A percentile compares a stretch with the other conserved stretches of the same genome.
These are phyloP conservation scores for Aspergillus campestris DNA, from an alignment of 495 filamentous ascomycete genomes.

Conservation along the genomic window DNA sequence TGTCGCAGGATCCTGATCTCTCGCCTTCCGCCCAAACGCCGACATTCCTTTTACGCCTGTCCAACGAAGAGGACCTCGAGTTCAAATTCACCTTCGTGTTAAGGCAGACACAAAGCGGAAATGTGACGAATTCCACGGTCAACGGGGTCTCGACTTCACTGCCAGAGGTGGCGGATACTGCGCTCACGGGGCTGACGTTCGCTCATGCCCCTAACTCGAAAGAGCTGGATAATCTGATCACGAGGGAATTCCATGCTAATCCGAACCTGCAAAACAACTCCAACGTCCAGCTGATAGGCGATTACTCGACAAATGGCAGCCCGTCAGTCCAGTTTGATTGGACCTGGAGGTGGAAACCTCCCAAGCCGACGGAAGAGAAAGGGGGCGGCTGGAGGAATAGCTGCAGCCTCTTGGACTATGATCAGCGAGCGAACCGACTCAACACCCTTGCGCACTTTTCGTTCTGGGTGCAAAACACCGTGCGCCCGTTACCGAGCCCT, in stretches of 20 bases:
- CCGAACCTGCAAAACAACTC: constrained; percentile 96
- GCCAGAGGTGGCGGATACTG: constrained; percentile 53
- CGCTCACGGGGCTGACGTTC: constrained; percentile 84
- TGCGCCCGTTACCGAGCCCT: constrained; percentile 26
- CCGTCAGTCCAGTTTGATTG: constrained; percentile 85
- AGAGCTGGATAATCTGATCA: constrained; percentile 89
- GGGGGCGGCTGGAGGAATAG: constrained; percentile 90
- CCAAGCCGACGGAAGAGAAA: constrained; percentile 71
- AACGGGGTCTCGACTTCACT: constrained; percentile 43
- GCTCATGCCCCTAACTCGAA: constrained; percentile 75
- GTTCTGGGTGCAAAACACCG: constrained; percentile 82
- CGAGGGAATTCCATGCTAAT: constrained; percentile 90
- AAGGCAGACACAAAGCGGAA: constrained; percentile 52
- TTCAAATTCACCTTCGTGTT: constrained; percentile 91
- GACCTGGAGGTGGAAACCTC: constrained; percentile 94
- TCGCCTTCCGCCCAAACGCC: constrained; percentile 46
- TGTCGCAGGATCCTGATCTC: constrained; percentile 67
- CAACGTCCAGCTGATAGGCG: constrained; percentile 87
- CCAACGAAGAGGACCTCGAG: constrained; percentile 80
- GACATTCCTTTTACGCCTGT: constrained; percentile 74
- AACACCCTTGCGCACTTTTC: constrained; percentile 85
- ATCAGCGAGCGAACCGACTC: constrained; percentile 81
- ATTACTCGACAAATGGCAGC: constrained; percentile 72
- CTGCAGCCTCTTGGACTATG: constrained; percentile 96
- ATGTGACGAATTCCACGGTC: constrained; percentile 32